Base-by-base conservation (phyloP, 768 basidiomycete species). In the Trametes elegans region DNA sequence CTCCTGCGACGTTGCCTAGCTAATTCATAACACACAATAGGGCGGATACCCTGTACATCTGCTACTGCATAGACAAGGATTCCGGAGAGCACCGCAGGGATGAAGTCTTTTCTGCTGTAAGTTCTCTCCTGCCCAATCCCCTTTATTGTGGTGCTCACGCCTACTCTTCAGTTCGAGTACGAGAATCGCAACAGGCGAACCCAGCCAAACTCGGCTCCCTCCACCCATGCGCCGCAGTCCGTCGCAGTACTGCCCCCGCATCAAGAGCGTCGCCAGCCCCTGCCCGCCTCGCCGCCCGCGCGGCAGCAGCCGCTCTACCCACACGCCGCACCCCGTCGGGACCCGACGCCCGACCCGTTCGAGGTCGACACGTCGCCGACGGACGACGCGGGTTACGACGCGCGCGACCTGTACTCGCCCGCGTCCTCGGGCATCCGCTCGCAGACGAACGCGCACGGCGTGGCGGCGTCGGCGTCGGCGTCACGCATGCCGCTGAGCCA, bases 21-120 rank as follows among this genome's bases (percentile, higher is more conserved):
- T 9, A 21, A 10, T 21, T 53, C 3, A 49, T 29, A 5, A 31
- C 39, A 26, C 24, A 28, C 18, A 9, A 44, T 52, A 85, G 83
- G 11, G 81, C 83, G 53, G 85, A 87, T 62, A 78, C 83, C 8
- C 57, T 87, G 54, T 87, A 84, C 64, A 72, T 87, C 40, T 87
- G 86, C 61, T 83, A 84, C 62, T 82, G 82, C 56, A 81, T 87
- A 38, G 85, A 86, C 63, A 74, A 79, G 56, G 80, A 82, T 24
- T 68, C 72, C 3, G 81, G 82, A 2, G 73, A 78, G 35, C 69
- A 68, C 36, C 81, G 79, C 46, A 75, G 75, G 47, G 73, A 76
- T 27, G 77, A 83, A 60, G 84, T 83, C 11, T 80, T 79, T 56
- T 69, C 73, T 19, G 79, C 83, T 29, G 84, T 86, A 60, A 68